Conservation (phyloP, 129 eudicot species). For the Chrysanthemum makinoi region DNA sequence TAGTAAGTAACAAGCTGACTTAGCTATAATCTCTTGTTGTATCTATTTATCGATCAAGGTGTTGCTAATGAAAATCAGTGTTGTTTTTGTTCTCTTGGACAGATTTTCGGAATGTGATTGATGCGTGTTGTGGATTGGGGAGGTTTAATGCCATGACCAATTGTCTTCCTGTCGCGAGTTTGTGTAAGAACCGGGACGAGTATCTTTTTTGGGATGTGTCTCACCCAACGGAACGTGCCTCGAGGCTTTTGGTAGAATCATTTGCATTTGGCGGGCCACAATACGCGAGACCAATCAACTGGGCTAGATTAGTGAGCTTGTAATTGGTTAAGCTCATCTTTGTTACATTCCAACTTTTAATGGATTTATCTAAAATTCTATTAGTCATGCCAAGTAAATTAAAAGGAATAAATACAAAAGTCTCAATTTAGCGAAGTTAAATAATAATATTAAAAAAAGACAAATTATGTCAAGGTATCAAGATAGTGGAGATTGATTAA, state of each 20-base stretch:
- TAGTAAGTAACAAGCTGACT: constrained; percentile 20
- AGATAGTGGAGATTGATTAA: too few species aligned
- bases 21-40: background rate
- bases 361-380: too few species aligned
- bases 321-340: background rate
- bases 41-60: background rate
- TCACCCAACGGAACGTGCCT: constrained; percentile 24
- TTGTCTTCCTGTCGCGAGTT: constrained; percentile 15
- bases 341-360: too few species aligned
- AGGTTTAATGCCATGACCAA: constrained; percentile 34
- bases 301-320: constrained; percentile 26
- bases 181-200: constrained; percentile 26
- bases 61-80: background rate
- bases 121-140: constrained; percentile 35
- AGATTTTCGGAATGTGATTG: constrained; percentile 23
- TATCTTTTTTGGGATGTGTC: constrained; percentile 33
- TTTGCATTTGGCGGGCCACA: constrained; percentile 18
- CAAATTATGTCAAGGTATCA: too few species aligned
- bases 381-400: too few species aligned
- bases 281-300: constrained; percentile 28
- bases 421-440: too few species aligned
- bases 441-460: too few species aligned
- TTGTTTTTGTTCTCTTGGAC: background rate
- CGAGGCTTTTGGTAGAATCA: background rate
- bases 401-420: too few species aligned